These are phyloP conservation scores for Paecilomyces dactylethromorphus DNA, from an alignment of 2,329 filamentous ascomycete species.

Conservation along the genomic window DNA sequence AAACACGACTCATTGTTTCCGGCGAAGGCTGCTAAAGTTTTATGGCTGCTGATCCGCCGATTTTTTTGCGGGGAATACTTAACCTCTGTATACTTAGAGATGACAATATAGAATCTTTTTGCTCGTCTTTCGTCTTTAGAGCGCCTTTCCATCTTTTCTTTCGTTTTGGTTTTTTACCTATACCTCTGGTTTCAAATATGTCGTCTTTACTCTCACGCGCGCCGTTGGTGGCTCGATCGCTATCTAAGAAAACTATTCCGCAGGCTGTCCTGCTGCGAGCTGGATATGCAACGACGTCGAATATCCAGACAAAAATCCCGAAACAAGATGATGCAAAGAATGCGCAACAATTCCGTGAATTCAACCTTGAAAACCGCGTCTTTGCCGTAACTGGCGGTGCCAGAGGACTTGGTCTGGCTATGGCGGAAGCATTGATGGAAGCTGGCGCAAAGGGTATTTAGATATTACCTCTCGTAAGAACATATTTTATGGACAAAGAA, in stretches of 20 bases:
- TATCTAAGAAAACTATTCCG: not conserved
- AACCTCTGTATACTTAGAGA: not conserved
- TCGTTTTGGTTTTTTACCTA: not conserved
- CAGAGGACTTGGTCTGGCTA: conserved; percentile 37
- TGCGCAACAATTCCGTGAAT: conserved; percentile 33
- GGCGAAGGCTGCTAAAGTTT: not conserved
- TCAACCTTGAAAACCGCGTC: conserved; percentile 35
- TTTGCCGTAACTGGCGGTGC: conserved; percentile 39
- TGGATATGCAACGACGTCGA: not conserved
- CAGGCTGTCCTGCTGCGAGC: not conserved
- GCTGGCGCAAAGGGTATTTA: conserved; percentile 39
- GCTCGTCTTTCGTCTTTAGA: not conserved
- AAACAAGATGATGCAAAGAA: conserved; percentile 14
- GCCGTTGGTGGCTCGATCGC: not conserved
- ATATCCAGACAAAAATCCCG: conserved; percentile 26
- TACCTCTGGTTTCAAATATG: not conserved
- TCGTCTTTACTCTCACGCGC: not conserved
- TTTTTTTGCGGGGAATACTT: not conserved
- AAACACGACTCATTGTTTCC: not conserved
- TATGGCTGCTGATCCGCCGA: not conserved
- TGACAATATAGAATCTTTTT: not conserved
- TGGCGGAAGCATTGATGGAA: conserved; percentile 43
- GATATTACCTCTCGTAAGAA: not conserved
- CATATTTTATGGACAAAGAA: not conserved
- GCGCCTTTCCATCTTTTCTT: not conserved